Conservation (phyloP, 805 yeast species). For the Teunomyces barrocoloradensis region DNA sequence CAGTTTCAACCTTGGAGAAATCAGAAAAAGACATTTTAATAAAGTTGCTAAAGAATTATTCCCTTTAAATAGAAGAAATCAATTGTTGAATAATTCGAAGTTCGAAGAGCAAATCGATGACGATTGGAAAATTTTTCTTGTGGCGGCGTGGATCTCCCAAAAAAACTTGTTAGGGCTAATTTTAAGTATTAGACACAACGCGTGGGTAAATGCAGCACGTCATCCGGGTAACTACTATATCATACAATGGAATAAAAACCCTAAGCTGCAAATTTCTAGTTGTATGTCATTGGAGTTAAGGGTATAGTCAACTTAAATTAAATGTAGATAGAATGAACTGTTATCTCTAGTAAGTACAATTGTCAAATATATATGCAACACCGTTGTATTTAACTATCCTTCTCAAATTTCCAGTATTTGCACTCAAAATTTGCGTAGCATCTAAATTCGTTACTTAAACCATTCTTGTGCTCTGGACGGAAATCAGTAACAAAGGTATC, state of each 20-base stretch:
- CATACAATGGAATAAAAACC: not conserved
- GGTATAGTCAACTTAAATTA: too few species aligned
- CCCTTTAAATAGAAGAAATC: slow-evolving; percentile 4
- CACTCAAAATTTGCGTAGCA: slow-evolving; percentile 83
- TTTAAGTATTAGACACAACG: not conserved
- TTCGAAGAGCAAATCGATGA: slow-evolving; percentile 1
- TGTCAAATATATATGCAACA: not conserved
- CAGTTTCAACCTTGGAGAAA: slow-evolving; percentile 69
- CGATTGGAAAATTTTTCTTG: slow-evolving; percentile 1
- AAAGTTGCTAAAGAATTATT: not conserved
- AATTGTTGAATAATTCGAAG: slow-evolving; percentile 5
- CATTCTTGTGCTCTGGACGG: slow-evolving; percentile 78
- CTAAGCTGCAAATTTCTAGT: not conserved
- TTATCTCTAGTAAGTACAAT: not conserved
- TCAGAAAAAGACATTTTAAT: slow-evolving; percentile 70
- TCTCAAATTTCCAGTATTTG: slow-evolving; percentile 55
- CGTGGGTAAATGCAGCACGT: not conserved
- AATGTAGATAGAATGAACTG: too few species aligned
- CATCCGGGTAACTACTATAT: not conserved
- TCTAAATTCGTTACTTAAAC: slow-evolving; percentile 82
- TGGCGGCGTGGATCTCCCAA: slow-evolving; percentile 1
- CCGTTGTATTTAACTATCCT: not conserved
- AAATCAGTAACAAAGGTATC: slow-evolving; percentile 63
- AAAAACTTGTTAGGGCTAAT: slow-evolving; percentile 1
- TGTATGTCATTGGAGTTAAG: not conserved